phyloP scores from a whole-genome alignment of 2,329 filamentous ascomycete genomes.

The Diaporthe capsici region DNA sequence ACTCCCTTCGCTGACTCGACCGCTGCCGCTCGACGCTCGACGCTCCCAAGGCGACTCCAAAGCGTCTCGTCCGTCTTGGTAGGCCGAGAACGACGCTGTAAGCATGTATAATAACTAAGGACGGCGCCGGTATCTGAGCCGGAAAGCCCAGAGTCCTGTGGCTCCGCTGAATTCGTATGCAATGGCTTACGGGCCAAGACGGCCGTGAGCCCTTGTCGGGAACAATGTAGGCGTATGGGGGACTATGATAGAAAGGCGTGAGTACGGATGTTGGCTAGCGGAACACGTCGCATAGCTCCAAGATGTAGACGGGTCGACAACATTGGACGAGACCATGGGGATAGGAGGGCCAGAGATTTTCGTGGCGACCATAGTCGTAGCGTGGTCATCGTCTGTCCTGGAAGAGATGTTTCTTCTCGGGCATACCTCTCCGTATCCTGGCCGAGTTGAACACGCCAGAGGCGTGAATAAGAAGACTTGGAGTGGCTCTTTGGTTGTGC shows the following conservation, averaged over 20 bases:
- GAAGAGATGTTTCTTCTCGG: neutral
- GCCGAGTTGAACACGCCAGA: neutral
- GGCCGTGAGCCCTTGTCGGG: too few species aligned
- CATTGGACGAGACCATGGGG: neutral
- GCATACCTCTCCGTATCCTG: rapidly evolving
- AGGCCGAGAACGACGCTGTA: rapidly evolving
- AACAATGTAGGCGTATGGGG: too few species aligned
- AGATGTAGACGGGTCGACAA: neutral
- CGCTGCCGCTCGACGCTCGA: neutral
- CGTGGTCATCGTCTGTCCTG: too few species aligned
- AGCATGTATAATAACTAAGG: neutral
- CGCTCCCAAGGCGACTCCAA: too few species aligned
- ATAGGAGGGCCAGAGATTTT: too few species aligned
- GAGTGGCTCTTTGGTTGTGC: neutral
- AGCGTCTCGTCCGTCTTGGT: neutral
- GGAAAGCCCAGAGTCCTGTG: neutral
- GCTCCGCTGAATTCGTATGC: neutral
- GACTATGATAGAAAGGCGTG: neutral
- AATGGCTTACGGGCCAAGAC: too few species aligned
- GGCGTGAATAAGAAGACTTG: neutral
- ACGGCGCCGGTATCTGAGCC: neutral
- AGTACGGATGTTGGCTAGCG: too few species aligned
- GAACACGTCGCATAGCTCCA: neutral
- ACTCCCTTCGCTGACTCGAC: neutral
- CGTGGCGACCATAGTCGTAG: neutral